Percentiles rank a stretch among this genome's conserved stretches.
phyloP scores from a whole-genome alignment of 2,329 filamentous ascomycete species.

The Fusarium abutilonis region DNA sequence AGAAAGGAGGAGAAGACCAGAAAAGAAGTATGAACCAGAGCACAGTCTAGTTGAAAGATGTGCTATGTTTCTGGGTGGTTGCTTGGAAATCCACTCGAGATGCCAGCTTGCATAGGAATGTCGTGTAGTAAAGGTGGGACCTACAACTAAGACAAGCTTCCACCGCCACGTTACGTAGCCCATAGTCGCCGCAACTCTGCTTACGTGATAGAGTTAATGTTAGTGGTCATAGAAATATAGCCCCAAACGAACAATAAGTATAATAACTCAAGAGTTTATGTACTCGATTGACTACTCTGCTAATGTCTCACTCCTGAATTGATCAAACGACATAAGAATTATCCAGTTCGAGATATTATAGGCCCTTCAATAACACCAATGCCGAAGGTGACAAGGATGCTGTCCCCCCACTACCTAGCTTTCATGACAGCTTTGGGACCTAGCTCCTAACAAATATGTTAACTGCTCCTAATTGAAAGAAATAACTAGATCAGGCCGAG shows the following conservation, averaged over 20 bases:
- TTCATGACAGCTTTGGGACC: too few species aligned
- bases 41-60: slow-evolving; percentile 13
- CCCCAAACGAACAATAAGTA: not conserved
- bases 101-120: slow-evolving; percentile 47
- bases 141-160: slow-evolving; percentile 39
- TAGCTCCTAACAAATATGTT: too few species aligned
- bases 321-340: too few species aligned
- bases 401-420: too few species aligned
- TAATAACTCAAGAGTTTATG: not conserved
- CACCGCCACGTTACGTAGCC: slow-evolving; percentile 9
- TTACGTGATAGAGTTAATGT: not conserved
- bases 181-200: not conserved
- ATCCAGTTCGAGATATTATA: too few species aligned
- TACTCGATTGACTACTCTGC: slow-evolving; percentile 31
- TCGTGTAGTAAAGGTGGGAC: slow-evolving; percentile 36
- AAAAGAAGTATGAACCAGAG: slow-evolving; percentile 9
- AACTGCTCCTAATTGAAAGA: too few species aligned
- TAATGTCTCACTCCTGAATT: not conserved
- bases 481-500: too few species aligned
- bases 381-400: too few species aligned
- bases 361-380: too few species aligned
- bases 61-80: slow-evolving; percentile 20
- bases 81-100: slow-evolving; percentile 23
- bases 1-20: not conserved
- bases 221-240: too few species aligned